Conservation (phyloP, 1,284 basidiomycete genomes). For the Tremellales sp. region DNA sequence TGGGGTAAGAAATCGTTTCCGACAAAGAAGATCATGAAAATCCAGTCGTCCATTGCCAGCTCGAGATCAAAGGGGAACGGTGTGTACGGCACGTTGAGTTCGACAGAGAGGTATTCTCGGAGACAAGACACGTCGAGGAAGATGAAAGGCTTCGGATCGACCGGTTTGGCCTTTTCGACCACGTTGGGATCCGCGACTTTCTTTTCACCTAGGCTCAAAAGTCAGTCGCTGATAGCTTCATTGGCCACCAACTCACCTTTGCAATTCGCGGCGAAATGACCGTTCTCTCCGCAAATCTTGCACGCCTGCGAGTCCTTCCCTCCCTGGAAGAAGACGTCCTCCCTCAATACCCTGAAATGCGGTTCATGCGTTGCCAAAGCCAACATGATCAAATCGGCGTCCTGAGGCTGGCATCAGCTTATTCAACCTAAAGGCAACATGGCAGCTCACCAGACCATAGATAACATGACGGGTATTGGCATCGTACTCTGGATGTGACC, state of each 20-base stretch:
- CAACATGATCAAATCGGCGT: conserved; percentile 99
- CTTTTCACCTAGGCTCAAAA: conserved; percentile 32
- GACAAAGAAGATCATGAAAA: conserved; percentile 98
- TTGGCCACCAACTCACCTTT: conserved; percentile 53
- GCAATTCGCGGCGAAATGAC: conserved; percentile 92
- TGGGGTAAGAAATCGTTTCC: conserved; percentile 99
- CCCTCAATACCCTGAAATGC: conserved; percentile 92
- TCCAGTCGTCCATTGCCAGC: conserved; percentile 99
- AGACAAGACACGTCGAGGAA: conserved; percentile 94
- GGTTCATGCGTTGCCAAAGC: conserved; percentile 97
- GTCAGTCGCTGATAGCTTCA: background rate
- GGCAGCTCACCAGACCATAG: conserved; percentile 77
- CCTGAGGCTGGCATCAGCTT: conserved; percentile 52
- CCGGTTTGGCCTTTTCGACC: conserved; percentile 59
- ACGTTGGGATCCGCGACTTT: conserved; percentile 55
- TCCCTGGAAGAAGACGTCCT: conserved; percentile 92
- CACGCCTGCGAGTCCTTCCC: conserved; percentile 64
- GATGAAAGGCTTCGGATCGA: conserved; percentile 95
- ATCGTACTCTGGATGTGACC: conserved; percentile 81
- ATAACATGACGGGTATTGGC: conserved; percentile 96
- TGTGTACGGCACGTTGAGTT: conserved; percentile 73
- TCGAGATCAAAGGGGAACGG: conserved; percentile 93
- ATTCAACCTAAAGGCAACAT: conserved; percentile 11
- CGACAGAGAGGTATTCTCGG: conserved; percentile 95
- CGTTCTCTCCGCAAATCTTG: conserved; percentile 87